Percentiles rank a stretch among this genome's conserved stretches.
phyloP scores from a whole-genome alignment of 2,329 filamentous ascomycete genomes.

The Zelopaecilomyces penicillatus region DNA sequence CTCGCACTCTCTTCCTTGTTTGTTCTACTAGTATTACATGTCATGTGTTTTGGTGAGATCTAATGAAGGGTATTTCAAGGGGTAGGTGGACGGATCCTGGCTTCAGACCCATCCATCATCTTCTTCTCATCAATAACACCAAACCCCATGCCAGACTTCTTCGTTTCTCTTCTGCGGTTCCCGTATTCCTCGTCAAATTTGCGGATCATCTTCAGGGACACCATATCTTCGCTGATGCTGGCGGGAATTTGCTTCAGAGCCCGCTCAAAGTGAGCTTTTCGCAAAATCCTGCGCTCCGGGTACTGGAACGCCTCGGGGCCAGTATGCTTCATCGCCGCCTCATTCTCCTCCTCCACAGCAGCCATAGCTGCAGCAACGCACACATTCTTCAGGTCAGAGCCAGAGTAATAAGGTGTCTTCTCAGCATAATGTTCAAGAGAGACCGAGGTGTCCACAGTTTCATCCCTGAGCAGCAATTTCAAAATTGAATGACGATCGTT shows the following conservation, averaged over 20 bases:
- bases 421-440: constrained; percentile 54
- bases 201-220: constrained; percentile 71
- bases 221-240: constrained; percentile 91
- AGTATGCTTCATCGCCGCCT: constrained; percentile 26
- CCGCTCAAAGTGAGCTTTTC: constrained; percentile 67
- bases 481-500: constrained; percentile 61
- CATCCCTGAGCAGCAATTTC: constrained; percentile 60
- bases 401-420: constrained; percentile 69
- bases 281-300: constrained; percentile 50
- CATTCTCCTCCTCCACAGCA: constrained; percentile 66
- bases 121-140: constrained; percentile 34
- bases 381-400: constrained; percentile 76
- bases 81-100: constrained; percentile 29
- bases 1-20: no score
- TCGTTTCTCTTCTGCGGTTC: constrained; percentile 62
- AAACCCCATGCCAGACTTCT: constrained; percentile 49
- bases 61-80: constrained; percentile 5
- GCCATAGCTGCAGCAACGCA: constrained; percentile 72
- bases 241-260: constrained; percentile 84
- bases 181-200: constrained; percentile 97
- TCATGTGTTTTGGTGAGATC: no score
- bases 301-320: constrained; percentile 46
- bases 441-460: constrained; percentile 53
- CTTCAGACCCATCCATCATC: constrained; percentile 33
- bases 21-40: no score